phyloP scores from a whole-genome alignment of 225 moss, liverwort and hornwort genomes.

The Bryum argenteum region DNA sequence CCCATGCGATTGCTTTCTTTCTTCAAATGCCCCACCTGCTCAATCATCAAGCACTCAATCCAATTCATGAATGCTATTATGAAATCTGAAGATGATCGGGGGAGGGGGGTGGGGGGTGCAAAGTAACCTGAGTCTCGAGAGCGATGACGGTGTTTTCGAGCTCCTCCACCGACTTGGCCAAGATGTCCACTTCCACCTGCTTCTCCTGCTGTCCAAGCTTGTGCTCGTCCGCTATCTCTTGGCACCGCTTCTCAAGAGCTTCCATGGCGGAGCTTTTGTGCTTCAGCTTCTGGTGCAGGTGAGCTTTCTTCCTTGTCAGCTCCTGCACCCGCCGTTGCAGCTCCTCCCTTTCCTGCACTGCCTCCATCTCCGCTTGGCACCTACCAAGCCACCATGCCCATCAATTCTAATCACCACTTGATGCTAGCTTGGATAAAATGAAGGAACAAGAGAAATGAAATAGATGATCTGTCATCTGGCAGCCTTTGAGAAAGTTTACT shows the following conservation, averaged over 20 bases:
- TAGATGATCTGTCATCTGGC: no score
- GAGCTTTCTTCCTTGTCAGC: conserved; percentile 40
- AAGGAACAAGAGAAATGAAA: no score
- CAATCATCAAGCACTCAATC: background rate
- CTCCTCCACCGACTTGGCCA: conserved; percentile 73
- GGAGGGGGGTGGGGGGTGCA: no score
- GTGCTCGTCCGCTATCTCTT: conserved; percentile 58
- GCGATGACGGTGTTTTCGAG: conserved; percentile 80
- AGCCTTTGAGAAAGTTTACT: no score
- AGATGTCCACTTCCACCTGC: conserved; percentile 58
- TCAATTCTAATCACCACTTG: no score
- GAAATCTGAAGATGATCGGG: no score
- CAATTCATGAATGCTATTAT: background rate
- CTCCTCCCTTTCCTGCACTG: conserved; percentile 12
- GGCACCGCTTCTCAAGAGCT: conserved; percentile 41
- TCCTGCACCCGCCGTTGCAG: conserved; percentile 29
- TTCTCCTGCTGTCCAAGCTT: conserved; percentile 56
- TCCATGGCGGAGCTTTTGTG: conserved; percentile 44
- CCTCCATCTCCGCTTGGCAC: background rate
- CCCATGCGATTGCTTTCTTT: conserved; percentile 56
- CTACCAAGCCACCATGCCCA: no score
- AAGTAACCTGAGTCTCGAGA: conserved; percentile 66
- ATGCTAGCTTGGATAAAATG: no score
- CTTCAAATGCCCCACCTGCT: conserved; percentile 44
- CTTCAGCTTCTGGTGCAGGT: conserved; percentile 36